phyloP scores from a whole-genome alignment of 2,329 filamentous ascomycete genomes.

The Epichloe bromicola region DNA sequence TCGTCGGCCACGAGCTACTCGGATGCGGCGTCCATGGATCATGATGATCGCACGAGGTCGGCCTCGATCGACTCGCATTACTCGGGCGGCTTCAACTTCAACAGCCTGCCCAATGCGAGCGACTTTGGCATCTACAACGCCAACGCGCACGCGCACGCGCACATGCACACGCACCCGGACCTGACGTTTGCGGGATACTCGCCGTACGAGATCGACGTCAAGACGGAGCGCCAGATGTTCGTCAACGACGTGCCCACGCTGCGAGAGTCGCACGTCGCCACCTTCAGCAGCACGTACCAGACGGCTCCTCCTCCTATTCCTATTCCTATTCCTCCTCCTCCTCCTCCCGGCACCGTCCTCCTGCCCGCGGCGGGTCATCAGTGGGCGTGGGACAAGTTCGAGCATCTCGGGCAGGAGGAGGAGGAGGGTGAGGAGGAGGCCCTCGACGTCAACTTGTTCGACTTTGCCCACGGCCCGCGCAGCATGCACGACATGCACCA shows the following conservation, averaged over 20 bases:
- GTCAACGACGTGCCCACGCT: conserved; percentile 81
- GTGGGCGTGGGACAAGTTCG: too few relatives aligned
- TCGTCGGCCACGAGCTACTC: conserved; percentile 71
- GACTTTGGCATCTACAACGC: conserved; percentile 51
- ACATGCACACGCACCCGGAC: conserved; percentile 51
- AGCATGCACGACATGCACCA: conserved; percentile 25
- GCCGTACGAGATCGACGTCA: conserved; percentile 90
- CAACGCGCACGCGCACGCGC: conserved; percentile 46
- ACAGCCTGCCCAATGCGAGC: conserved; percentile 39
- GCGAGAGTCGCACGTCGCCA: conserved; percentile 76
- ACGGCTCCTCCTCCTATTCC: conserved; percentile 60
- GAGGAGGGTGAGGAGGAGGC: conserved; percentile 49
- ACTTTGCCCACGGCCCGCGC: conserved; percentile 58
- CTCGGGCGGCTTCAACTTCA: conserved; percentile 61
- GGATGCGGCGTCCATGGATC: conserved; percentile 38
- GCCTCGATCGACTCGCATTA: conserved; percentile 72
- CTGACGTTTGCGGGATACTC: conserved; percentile 47
- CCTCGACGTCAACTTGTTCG: conserved; percentile 68
- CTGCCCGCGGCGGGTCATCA: conserved; percentile 26
- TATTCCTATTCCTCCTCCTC: conserved; percentile 46
- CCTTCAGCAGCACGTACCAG: conserved; percentile 85
- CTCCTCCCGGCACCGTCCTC: conserved; percentile 53
- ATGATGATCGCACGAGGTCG: conserved; percentile 51
- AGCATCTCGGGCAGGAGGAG: conserved; percentile 32
- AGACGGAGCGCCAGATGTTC: conserved; percentile 88